Conservation (phyloP, 2,329 filamentous ascomycete species). For the Ophiocordyceps sinensis region DNA sequence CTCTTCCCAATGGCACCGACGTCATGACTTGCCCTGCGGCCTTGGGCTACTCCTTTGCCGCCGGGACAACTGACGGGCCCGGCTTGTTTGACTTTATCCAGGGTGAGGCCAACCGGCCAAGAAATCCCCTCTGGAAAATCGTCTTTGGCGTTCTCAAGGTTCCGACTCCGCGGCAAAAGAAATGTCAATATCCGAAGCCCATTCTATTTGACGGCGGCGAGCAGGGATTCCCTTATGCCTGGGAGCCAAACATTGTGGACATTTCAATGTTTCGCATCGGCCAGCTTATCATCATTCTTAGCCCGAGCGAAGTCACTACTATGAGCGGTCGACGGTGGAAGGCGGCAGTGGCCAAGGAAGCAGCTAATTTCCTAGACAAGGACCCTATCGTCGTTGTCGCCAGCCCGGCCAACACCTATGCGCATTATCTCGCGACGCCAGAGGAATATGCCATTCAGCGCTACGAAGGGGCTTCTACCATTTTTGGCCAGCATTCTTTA, state of each 20-base stretch:
- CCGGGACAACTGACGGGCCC: slow-evolving; percentile 81
- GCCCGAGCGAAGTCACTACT: slow-evolving; percentile 77
- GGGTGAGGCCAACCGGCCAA: slow-evolving; percentile 54
- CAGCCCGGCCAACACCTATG: slow-evolving; percentile 81
- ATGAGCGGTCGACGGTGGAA: slow-evolving; percentile 89
- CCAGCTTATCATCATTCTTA: slow-evolving; percentile 70
- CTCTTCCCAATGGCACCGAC: slow-evolving; percentile 54
- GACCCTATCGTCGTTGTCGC: slow-evolving; percentile 66
- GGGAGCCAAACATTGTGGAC: slow-evolving; percentile 86
- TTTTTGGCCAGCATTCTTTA: slow-evolving; percentile 71
- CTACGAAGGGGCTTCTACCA: slow-evolving; percentile 88
- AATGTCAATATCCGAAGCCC: slow-evolving; percentile 69
- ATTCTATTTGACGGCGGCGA: slow-evolving; percentile 82
- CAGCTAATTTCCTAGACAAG: slow-evolving; percentile 30
- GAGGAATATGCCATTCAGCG: slow-evolving; percentile 77
- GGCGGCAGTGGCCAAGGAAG: slow-evolving; percentile 42
- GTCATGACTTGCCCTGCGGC: slow-evolving; percentile 73
- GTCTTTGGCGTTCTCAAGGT: slow-evolving; percentile 59
- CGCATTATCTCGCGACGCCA: slow-evolving; percentile 64
- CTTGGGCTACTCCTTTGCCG: slow-evolving; percentile 83
- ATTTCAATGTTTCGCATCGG: slow-evolving; percentile 75
- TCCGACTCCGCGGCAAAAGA: slow-evolving; percentile 53
- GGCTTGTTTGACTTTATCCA: slow-evolving; percentile 90
- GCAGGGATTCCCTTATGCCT: slow-evolving; percentile 59
- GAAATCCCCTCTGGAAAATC: slow-evolving; percentile 49